phyloP scores from a whole-genome alignment of 2,329 filamentous ascomycete genomes.

The Laburnicola sp. region DNA sequence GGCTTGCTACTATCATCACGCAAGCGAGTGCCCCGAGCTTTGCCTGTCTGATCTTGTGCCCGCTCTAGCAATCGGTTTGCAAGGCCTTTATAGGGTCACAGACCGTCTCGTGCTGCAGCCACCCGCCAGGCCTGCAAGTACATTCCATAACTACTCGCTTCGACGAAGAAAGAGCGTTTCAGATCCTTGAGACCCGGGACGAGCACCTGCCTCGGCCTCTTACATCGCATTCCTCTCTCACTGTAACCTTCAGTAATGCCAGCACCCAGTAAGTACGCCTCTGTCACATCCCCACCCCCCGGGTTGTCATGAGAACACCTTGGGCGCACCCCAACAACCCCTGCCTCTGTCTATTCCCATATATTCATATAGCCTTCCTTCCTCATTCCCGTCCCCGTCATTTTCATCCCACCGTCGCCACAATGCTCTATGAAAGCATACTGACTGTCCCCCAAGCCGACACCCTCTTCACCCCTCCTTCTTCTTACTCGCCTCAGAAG shows the following conservation, averaged over 20 bases:
- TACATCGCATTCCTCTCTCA: conserved; percentile 40
- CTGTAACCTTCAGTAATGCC: conserved; percentile 47
- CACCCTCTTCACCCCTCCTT: conserved; percentile 47
- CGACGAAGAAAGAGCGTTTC: conserved; percentile 43
- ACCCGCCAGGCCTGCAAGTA: conserved; percentile 35
- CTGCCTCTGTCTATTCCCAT: conserved; percentile 19
- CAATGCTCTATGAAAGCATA: conserved; percentile 42
- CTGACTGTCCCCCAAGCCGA: conserved; percentile 49
- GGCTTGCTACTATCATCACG: conserved; percentile 38
- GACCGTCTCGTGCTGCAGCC: conserved; percentile 44
- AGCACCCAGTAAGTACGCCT: conserved; percentile 45
- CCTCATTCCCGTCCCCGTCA: conserved; percentile 12
- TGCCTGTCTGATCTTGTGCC: conserved; percentile 42
- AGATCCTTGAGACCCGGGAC: conserved; percentile 42
- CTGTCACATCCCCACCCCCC: conserved; percentile 34
- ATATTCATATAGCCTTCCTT: conserved; percentile 14
- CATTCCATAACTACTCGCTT: conserved; percentile 43
- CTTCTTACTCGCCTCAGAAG: conserved; percentile 47
- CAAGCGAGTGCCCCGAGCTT: conserved; percentile 34
- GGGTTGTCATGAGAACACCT: conserved; percentile 38
- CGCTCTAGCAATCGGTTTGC: conserved; percentile 38
- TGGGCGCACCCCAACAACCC: conserved; percentile 11
- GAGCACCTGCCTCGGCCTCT: conserved; percentile 38
- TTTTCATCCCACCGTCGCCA: conserved; percentile 23
- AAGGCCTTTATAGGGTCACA: conserved; percentile 43